A percentile compares a stretch with the other conserved stretches of the same genome.
Conservation (phyloP, 345 rosid species). For the Balakata baccata region DNA sequence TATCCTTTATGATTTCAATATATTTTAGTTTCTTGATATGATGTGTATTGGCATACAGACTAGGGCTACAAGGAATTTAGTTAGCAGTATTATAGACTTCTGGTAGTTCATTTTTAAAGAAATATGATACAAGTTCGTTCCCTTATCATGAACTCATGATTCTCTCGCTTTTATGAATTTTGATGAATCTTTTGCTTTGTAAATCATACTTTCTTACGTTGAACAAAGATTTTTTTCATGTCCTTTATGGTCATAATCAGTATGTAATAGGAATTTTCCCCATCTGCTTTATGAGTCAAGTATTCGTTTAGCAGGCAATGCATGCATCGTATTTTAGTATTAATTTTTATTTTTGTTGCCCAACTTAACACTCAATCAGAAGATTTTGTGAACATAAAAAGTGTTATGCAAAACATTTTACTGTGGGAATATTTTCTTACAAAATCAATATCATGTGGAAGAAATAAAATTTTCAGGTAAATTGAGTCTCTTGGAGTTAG, state of each 20-base stretch:
- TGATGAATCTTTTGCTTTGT: background rate
- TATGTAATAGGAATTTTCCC: background rate
- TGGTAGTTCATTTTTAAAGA: background rate
- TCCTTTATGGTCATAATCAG: background rate
- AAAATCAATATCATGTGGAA: background rate
- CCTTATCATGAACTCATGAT: too few relatives aligned
- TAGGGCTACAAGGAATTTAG: background rate
- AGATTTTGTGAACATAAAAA: background rate
- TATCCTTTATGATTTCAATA: slow-evolving; percentile 52
- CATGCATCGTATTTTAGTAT: too few relatives aligned
- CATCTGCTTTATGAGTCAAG: background rate
- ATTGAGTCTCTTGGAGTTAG: background rate
- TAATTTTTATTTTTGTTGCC: background rate
- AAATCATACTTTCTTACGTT: too few relatives aligned
- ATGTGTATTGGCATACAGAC: background rate
- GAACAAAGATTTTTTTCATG: background rate
- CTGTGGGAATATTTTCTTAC: too few relatives aligned
- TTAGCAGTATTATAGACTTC: background rate
- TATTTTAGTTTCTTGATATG: background rate
- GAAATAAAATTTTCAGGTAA: background rate
- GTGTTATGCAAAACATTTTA: background rate
- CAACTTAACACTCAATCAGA: background rate
- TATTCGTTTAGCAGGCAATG: too few relatives aligned
- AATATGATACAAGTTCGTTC: background rate
- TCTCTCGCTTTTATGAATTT: too few relatives aligned